Conservation (phyloP, 1,284 basidiomycete species). For the Cryptococcus floricola region DNA sequence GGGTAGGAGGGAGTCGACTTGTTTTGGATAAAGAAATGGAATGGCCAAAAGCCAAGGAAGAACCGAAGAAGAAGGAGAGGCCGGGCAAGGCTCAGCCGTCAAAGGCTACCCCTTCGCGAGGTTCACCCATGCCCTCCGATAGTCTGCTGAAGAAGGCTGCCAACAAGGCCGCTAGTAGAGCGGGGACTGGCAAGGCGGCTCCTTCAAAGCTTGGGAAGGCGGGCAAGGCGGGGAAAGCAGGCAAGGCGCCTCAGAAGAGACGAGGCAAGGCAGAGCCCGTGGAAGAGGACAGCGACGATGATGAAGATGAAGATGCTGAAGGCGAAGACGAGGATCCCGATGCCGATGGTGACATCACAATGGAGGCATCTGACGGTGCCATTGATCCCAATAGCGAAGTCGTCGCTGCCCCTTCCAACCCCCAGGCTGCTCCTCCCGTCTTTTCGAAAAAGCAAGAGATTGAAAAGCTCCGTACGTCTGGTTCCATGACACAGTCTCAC, state of each 20-base stretch:
- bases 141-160: constrained; percentile 68
- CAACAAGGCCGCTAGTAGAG: constrained; percentile 57
- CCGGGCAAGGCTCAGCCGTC: constrained; percentile 32
- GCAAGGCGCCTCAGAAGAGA: constrained; percentile 55
- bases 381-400: constrained; percentile 41
- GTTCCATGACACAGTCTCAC: constrained; percentile 98
- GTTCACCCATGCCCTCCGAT: constrained; percentile 26
- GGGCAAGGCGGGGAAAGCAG: constrained; percentile 32
- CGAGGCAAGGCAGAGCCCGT: constrained; percentile 56
- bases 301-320: constrained; percentile 51
- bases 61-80: constrained; percentile 49
- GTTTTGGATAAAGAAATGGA: constrained; percentile 82
- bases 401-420: constrained; percentile 51
- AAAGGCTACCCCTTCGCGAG: constrained; percentile 19
- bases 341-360: constrained; percentile 57
- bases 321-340: constrained; percentile 58
- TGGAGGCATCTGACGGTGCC: constrained; percentile 52
- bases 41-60: constrained; percentile 63
- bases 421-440: constrained; percentile 53
- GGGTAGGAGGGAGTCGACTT: constrained; percentile 87
- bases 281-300: constrained; percentile 24
- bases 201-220: constrained; percentile 16
- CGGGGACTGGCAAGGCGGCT: constrained; percentile 8
- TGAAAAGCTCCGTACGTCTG: constrained; percentile 93
- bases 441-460: constrained; percentile 96